These are phyloP conservation scores for Dictyostelium firmibasis DNA, from an alignment of 78 protist genomes.

Conservation along the genomic window DNA sequence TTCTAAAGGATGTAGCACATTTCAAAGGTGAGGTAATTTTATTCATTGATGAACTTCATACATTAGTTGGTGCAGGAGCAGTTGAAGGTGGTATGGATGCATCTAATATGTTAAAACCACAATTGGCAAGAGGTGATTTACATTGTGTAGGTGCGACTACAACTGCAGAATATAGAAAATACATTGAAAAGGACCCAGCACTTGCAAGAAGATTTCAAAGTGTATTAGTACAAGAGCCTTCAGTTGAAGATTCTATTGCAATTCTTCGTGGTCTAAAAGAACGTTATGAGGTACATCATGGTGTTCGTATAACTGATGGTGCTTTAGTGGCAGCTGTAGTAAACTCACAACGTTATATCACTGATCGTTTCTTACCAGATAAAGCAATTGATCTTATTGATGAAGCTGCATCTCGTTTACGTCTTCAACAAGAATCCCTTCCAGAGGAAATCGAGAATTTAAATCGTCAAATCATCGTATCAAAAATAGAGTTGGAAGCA, in stretches of 20 bases:
- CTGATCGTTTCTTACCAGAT: slow-evolving; percentile 98
- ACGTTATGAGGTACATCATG: slow-evolving; percentile 95
- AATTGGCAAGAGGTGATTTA: slow-evolving; percentile 98
- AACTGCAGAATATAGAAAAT: slow-evolving; percentile 94
- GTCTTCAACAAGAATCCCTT: slow-evolving; percentile 96
- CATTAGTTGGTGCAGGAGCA: slow-evolving; percentile 98
- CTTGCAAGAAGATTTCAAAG: slow-evolving; percentile 97
- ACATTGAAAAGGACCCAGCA: slow-evolving; percentile 99
- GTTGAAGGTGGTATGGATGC: slow-evolving; percentile 99
- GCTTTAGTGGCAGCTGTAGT: slow-evolving; percentile 96
- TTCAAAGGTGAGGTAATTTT: slow-evolving; percentile 91
- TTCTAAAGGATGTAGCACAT: slow-evolving; percentile 93
- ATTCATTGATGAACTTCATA: slow-evolving; percentile 99
- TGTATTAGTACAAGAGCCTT: slow-evolving; percentile 96
- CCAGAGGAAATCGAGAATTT: slow-evolving; percentile 96
- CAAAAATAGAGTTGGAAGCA: slow-evolving; percentile 95
- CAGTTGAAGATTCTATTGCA: slow-evolving; percentile 93
- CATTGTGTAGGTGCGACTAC: slow-evolving; percentile 99
- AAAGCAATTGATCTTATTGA: slow-evolving; percentile 99
- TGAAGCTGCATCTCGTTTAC: slow-evolving; percentile 93
- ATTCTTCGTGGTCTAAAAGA: slow-evolving; percentile 98
- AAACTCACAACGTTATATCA: slow-evolving; percentile 95
- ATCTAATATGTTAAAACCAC: slow-evolving; percentile 98
- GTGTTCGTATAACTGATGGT: slow-evolving; percentile 95
- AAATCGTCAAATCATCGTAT: slow-evolving; percentile 89